These are phyloP conservation scores for Apiospora phragmitis DNA, from an alignment of 2,329 filamentous ascomycete species.

Conservation along the genomic window DNA sequence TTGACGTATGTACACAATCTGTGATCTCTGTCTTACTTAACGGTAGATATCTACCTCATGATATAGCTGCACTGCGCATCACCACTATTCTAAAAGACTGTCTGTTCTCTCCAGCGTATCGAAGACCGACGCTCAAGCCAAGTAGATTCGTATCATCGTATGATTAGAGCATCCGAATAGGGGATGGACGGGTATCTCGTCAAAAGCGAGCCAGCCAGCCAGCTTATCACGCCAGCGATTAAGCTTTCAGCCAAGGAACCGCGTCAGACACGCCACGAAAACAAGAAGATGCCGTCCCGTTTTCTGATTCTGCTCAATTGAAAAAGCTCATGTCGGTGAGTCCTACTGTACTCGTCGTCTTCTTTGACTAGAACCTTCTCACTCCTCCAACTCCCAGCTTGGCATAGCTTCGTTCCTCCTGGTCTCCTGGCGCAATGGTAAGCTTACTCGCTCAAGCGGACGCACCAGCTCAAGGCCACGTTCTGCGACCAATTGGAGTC, in stretches of 20 bases:
- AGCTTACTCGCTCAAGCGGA: neutral
- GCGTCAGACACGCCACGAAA: conserved; percentile 1
- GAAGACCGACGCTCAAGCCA: too few relatives aligned
- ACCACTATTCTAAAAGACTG: neutral
- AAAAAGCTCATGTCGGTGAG: neutral
- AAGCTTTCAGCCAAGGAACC: conserved; percentile 6
- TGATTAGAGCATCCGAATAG: neutral
- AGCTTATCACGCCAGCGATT: neutral
- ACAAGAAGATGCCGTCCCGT: conserved; percentile 4
- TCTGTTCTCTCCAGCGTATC: neutral
- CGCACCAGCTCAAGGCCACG: neutral
- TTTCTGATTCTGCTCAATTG: neutral
- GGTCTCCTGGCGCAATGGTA: neutral
- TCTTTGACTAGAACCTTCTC: neutral
- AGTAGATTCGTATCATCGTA: neutral
- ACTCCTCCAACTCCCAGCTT: neutral
- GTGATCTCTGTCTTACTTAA: neutral
- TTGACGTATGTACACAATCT: neutral
- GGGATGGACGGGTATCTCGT: conserved; percentile 1
- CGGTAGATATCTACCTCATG: neutral
- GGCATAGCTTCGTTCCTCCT: neutral
- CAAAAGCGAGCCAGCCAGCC: neutral
- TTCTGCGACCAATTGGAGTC: neutral
- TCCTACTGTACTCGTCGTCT: neutral
- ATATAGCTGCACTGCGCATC: neutral